Percentiles rank a stretch among this genome's conserved stretches.
phyloP scores from a whole-genome alignment of 2,329 filamentous ascomycete species.

The Colletotrichum sp. region DNA sequence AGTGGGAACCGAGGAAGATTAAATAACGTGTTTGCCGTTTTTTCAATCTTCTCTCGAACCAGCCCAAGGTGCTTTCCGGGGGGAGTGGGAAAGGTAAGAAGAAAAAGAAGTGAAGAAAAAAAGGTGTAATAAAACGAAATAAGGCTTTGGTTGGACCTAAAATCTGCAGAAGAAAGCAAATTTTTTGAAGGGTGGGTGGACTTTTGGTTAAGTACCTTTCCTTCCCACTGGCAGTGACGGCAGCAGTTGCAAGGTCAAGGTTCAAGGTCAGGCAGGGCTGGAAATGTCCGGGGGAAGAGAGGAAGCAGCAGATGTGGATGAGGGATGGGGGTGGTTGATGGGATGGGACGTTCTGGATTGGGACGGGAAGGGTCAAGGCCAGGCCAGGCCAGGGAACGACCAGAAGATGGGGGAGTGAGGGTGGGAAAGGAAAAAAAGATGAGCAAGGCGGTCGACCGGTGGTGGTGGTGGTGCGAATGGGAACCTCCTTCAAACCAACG shows the following conservation, averaged over 20 bases:
- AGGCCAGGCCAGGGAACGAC: background rate
- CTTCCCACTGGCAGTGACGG: background rate
- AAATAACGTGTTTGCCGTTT: background rate
- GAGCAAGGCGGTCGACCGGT: background rate
- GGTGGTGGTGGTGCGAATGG: constrained; percentile 15
- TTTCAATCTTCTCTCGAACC: constrained; percentile 2
- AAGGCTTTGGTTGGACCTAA: constrained; percentile 2
- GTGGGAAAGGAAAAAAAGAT: background rate
- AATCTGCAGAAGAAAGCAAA: constrained; percentile 10
- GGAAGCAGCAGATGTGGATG: background rate
- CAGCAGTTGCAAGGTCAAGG: background rate
- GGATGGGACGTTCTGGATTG: background rate
- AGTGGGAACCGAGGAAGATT: background rate
- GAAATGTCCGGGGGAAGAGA: background rate
- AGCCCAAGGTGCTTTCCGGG: background rate
- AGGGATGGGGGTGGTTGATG: background rate
- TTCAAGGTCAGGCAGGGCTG: background rate
- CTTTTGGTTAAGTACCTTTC: constrained; percentile 22
- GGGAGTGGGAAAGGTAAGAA: constrained; percentile 7
- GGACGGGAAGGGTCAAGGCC: background rate
- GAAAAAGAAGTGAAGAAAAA: background rate
- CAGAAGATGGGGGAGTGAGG: background rate
- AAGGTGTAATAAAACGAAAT: background rate
- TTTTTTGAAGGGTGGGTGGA: constrained; percentile 13
- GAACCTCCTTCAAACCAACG: constrained; percentile 25